These are phyloP conservation scores for Solanum arcanum DNA, from an alignment of 257 asterid genomes.

Conservation along the genomic window DNA sequence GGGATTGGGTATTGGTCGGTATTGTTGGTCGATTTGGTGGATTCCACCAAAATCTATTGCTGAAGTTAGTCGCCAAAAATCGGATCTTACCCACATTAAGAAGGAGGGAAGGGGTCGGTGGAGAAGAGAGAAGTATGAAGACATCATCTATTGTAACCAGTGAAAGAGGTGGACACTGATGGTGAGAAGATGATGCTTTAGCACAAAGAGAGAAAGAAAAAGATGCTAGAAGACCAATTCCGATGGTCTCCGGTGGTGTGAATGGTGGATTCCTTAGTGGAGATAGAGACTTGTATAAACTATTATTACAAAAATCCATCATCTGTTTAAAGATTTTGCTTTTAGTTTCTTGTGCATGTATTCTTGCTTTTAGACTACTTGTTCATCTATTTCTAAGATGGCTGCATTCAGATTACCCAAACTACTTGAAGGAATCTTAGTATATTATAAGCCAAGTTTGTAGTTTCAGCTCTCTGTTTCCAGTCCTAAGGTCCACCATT, in stretches of 20 bases:
- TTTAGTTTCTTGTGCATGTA: not conserved
- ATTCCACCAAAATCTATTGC: not conserved
- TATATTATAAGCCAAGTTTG: not conserved
- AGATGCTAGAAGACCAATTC: not conserved
- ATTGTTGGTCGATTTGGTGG: not conserved
- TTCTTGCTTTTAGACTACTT: not conserved
- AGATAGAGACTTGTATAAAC: not conserved
- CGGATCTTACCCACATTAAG: no score
- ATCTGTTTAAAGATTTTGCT: not conserved
- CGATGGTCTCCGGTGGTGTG: not conserved
- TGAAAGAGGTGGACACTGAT: not conserved
- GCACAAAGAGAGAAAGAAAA: not conserved
- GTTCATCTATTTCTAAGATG: not conserved
- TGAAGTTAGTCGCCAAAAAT: not conserved
- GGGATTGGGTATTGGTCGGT: not conserved
- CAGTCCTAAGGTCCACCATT: not conserved
- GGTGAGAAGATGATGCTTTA: not conserved
- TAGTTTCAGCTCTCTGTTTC: not conserved
- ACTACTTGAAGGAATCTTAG: not conserved
- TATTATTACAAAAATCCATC: not conserved
- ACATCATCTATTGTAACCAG: no score
- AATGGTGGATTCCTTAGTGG: not conserved
- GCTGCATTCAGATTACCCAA: not conserved
- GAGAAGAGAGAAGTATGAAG: not conserved
- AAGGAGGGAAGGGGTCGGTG: not conserved